Percentiles rank a stretch among this genome's conserved stretches.
Evolutionary conservation across 1,284 basidiomycete genomes (phyloP).

Genomic region (Malassezia caprae): DNA sequence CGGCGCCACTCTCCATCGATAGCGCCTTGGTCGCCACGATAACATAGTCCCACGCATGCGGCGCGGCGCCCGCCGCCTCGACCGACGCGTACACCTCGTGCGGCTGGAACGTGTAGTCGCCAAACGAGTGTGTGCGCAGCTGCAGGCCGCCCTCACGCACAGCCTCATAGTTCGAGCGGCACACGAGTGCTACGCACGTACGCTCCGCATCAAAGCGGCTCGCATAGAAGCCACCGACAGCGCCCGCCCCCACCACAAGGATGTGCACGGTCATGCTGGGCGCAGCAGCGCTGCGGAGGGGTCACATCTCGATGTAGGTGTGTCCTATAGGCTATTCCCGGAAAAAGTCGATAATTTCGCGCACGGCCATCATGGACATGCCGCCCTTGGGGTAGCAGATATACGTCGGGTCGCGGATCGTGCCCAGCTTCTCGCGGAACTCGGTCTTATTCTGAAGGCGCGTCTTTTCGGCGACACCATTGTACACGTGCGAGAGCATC

Average conservation of each 20-base stretch:
- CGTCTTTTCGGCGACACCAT: slow-evolving; percentile 26
- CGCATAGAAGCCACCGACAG: slow-evolving; percentile 51
- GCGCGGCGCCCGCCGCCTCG: slow-evolving; percentile 13
- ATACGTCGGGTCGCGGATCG: slow-evolving; percentile 28
- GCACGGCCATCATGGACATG: slow-evolving; percentile 31
- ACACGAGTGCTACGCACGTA: slow-evolving; percentile 49
- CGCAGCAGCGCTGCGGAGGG: background rate
- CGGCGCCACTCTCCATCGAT: slow-evolving; percentile 36
- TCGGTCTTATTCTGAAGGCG: slow-evolving; percentile 36
- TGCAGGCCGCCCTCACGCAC: slow-evolving; percentile 46
- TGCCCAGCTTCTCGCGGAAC: slow-evolving; percentile 42
- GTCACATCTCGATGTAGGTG: background rate
- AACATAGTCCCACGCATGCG: slow-evolving; percentile 48
- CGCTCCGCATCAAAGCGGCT: slow-evolving; percentile 26
- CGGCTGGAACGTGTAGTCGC: slow-evolving; percentile 49
- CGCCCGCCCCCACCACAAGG: slow-evolving; percentile 50
- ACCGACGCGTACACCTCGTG: slow-evolving; percentile 47
- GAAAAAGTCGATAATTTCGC: slow-evolving; percentile 39
- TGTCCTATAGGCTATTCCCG: slow-evolving; percentile 3
- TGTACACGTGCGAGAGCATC: slow-evolving; percentile 31
- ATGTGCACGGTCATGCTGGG: slow-evolving; percentile 11
- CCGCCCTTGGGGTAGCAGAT: slow-evolving; percentile 37
- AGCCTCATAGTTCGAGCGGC: slow-evolving; percentile 50
- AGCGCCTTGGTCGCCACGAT: slow-evolving; percentile 51
- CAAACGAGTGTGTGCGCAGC: slow-evolving; percentile 49